These are phyloP conservation scores for Hypoxylon sp. DNA, from an alignment of 2,329 filamentous ascomycete genomes.

Conservation along the genomic window DNA sequence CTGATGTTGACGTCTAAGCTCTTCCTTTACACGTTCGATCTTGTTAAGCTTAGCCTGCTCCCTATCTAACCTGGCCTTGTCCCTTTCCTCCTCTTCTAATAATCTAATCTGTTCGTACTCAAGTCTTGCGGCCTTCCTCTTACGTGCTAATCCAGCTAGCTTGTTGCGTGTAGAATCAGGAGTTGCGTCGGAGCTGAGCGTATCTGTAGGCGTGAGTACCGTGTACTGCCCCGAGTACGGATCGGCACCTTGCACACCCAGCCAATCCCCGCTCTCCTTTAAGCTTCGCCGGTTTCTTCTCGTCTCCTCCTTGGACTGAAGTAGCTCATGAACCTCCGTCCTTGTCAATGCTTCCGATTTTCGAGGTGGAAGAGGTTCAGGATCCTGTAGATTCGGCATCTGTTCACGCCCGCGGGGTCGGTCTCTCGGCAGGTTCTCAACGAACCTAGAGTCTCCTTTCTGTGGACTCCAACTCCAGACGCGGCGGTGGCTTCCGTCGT, in stretches of 20 bases:
- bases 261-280: conserved; percentile 70
- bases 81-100: conserved; percentile 60
- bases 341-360: conserved; percentile 36
- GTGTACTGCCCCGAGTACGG: conserved; percentile 69
- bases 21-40: conserved; percentile 60
- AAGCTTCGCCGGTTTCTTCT: conserved; percentile 62
- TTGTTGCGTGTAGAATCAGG: conserved; percentile 52
- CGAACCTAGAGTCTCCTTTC: conserved; percentile 35
- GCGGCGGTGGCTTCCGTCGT: conserved; percentile 28
- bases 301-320: conserved; percentile 52
- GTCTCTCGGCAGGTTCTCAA: conserved; percentile 32
- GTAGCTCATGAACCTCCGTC: conserved; percentile 40
- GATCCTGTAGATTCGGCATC: background rate
- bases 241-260: conserved; percentile 72
- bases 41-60: conserved; percentile 62
- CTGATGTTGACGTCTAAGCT: conserved; percentile 53
- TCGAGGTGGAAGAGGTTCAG: conserved; percentile 21
- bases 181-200: conserved; percentile 62
- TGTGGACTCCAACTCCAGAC: conserved; percentile 39
- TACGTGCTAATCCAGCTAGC: conserved; percentile 54
- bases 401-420: conserved; percentile 25
- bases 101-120: conserved; percentile 56
- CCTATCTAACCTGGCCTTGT: conserved; percentile 56
- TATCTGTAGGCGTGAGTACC: conserved; percentile 62
- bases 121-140: conserved; percentile 55